Evolutionary conservation across 371 early-diverging fungal genomes (phyloP), one percentile per base, ranked within the genome.

Genomic region (Polyrhizophydium stewartii): DNA sequence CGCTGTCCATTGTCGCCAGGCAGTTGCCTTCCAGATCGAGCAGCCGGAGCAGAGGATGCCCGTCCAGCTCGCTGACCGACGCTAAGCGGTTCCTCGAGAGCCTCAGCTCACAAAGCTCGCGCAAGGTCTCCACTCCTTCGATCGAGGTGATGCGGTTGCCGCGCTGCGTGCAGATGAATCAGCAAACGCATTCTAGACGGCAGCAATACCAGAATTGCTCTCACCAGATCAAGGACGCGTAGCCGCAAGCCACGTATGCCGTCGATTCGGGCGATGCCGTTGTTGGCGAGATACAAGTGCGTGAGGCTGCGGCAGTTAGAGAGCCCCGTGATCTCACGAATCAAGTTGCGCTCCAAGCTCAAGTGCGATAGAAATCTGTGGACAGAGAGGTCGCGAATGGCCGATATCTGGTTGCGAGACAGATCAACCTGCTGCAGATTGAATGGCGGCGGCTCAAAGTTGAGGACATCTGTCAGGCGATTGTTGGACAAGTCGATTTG

Each of bases 361-460:
- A 78, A 55, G 21, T 51, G 32, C 53, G 61, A 60, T 47, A 81
- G 61, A 61, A 76, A 81, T 21, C 71, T 61, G 51, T 75, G 77
- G 49, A 51, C 52, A 2, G 64, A 55, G 61, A 75, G 38, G 61
- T 74, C 71, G 0, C 61, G 51, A 16, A 75, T 72, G 35, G 46
- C 57, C 19, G 43, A 22, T 30, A 81, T 78, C 37, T 65, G 69
- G 59, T 82, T 82, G 19, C 70, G 57, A 5, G 75, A 72, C 31
- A 82, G 69, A 57, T 82, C 75, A n/a, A 76, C 59, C 32, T 73
- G 62, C 59, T 79, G 77, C 9, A 82, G 66, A 56, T 78, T 75
- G 71, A 66, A 74, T 25, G 75, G 76, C 12, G 75, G 65, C 12
- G 76, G 75, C 24, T 63, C 55, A 59, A 71, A 66, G 1, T 19